These are phyloP conservation scores for Fallopia convolvulus DNA, from an alignment of 148 eudicot genomes.

Conservation along the genomic window DNA sequence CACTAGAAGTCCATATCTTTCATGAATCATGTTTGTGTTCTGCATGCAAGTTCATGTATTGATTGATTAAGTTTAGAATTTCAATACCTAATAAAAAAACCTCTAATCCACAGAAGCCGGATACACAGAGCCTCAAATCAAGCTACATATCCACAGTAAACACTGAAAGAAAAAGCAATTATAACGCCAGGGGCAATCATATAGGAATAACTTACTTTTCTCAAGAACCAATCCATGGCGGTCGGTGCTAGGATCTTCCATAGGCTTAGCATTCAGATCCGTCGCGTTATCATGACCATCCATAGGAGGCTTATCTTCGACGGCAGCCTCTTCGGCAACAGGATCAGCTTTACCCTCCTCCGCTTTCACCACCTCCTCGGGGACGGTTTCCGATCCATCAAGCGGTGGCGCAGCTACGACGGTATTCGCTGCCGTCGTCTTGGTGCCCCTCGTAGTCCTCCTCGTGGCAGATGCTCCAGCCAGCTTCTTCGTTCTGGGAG, in stretches of 20 bases:
- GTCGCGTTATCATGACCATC: neutral
- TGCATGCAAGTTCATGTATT: neutral
- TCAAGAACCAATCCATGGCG: constrained; percentile 15
- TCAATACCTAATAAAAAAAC: neutral
- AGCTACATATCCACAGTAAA: neutral
- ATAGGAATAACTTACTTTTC: constrained; percentile 24
- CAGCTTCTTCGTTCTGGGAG: constrained; percentile 48
- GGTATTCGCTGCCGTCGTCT: constrained; percentile 14
- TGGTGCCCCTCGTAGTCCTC: constrained; percentile 31
- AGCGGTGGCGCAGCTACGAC: constrained; percentile 8
- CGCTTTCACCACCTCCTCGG: constrained; percentile 12
- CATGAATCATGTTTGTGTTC: neutral
- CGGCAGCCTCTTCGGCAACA: neutral
- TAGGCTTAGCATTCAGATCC: constrained; percentile 24
- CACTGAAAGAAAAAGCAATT: neutral
- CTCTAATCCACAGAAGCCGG: neutral
- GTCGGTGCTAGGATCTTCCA: constrained; percentile 7
- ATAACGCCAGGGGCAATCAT: neutral
- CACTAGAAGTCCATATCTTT: neutral
- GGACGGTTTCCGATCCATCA: constrained; percentile 3
- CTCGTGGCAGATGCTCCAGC: constrained; percentile 38
- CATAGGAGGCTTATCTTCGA: neutral
- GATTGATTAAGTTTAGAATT: neutral
- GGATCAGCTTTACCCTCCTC: constrained; percentile 11
- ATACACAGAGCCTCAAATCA: neutral